Percentiles rank a stretch among this genome's conserved stretches.
Evolutionary conservation across 2,329 filamentous ascomycete genomes (phyloP).

Genomic region (Ceratocystis lukuohia): DNA sequence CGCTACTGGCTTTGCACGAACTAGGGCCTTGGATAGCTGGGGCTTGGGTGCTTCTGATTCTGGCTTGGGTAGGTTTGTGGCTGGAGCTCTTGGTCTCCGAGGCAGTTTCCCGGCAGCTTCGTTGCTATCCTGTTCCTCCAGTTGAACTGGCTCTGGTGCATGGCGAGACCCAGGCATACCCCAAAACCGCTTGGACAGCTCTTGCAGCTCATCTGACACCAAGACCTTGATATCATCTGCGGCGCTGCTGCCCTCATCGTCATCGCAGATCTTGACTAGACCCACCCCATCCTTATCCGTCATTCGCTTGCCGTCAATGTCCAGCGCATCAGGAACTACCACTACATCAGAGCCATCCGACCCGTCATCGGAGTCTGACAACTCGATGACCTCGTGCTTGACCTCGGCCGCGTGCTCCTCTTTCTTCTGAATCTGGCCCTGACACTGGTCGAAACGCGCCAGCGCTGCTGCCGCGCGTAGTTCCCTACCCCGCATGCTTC

Average conservation of each 20-base stretch:
- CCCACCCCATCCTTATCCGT: slow-evolving; percentile 52
- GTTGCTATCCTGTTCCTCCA: not conserved
- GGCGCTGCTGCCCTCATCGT: slow-evolving; percentile 47
- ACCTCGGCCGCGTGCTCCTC: slow-evolving; percentile 25
- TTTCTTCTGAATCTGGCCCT: slow-evolving; percentile 29
- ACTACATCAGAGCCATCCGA: slow-evolving; percentile 12
- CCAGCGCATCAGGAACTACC: slow-evolving; percentile 38
- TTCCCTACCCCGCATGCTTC: slow-evolving; percentile 60
- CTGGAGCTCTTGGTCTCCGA: not conserved
- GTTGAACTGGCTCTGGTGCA: not conserved
- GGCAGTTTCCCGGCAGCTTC: not conserved
- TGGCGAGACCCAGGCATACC: not conserved
- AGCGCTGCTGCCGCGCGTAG: slow-evolving; percentile 64
- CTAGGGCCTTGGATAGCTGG: not conserved
- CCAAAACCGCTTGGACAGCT: slow-evolving; percentile 33
- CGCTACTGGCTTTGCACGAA: not conserved
- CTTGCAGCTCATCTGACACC: slow-evolving; percentile 44
- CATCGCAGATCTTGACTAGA: slow-evolving; percentile 60
- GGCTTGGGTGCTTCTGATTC: not conserved
- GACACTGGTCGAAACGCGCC: slow-evolving; percentile 49
- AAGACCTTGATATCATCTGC: slow-evolving; percentile 38
- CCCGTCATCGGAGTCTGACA: slow-evolving; percentile 23
- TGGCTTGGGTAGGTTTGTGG: not conserved
- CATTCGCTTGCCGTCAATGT: slow-evolving; percentile 51
- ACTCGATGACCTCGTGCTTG: slow-evolving; percentile 32